Evolutionary conservation across 1,139 yeast species (phyloP).

Genomic region (Suhomyces anneliseae): DNA sequence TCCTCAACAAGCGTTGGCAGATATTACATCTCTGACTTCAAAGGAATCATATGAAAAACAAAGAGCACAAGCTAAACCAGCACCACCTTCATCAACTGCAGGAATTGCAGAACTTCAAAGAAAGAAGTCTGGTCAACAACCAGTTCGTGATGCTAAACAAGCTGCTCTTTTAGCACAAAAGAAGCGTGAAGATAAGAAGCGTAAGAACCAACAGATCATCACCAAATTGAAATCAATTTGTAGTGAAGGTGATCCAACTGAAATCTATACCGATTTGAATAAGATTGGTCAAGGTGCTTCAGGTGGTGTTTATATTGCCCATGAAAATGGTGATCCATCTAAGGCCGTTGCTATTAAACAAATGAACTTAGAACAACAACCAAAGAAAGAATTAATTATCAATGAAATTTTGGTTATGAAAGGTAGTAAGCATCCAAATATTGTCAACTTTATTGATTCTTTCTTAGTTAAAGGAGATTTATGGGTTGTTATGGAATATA

Average conservation of each 20-base stretch:
- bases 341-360: constrained; percentile 89
- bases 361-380: constrained; percentile 91
- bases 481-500: constrained; percentile 98
- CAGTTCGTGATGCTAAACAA: constrained; percentile 55
- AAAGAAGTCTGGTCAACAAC: constrained; percentile 27
- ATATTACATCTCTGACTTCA: constrained; percentile 12
- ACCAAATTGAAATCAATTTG: constrained; percentile 75
- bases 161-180: constrained; percentile 61
- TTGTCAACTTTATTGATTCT: constrained; percentile 89
- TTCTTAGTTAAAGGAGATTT: constrained; percentile 71
- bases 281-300: constrained; percentile 98
- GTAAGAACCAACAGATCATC: constrained; percentile 67
- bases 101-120: constrained; percentile 9
- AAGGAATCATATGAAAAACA: constrained; percentile 16
- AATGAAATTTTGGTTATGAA: constrained; percentile 94
- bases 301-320: constrained; percentile 95
- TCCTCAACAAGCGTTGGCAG: constrained; percentile 19
- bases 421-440: constrained; percentile 85
- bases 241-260: constrained; percentile 84
- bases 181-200: constrained; percentile 73
- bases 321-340: constrained; percentile 54
- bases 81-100: constrained; percentile 6
- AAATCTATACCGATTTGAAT: constrained; percentile 61
- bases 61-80: constrained; percentile 12
- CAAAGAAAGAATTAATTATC: constrained; percentile 87